Conservation (phyloP, 1,284 basidiomycete species). For the Ustilago lituana region DNA sequence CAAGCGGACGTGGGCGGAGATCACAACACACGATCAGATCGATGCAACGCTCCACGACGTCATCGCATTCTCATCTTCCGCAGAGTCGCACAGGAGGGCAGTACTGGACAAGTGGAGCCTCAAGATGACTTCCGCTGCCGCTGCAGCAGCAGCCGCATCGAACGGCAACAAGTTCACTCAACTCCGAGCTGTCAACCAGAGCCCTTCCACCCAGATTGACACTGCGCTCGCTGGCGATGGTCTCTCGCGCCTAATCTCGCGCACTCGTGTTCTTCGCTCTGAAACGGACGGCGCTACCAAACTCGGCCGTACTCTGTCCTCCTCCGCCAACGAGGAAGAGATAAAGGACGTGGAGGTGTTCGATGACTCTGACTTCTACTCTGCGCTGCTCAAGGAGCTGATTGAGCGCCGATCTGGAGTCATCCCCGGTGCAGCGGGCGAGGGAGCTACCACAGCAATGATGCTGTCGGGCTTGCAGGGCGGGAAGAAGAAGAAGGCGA, state of each 20-base stretch:
- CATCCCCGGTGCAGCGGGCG: not conserved
- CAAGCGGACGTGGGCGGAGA: constrained; percentile 27
- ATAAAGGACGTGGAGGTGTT: constrained; percentile 53
- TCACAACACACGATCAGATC: constrained; percentile 33
- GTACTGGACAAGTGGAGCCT: constrained; percentile 56
- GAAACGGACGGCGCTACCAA: constrained; percentile 26
- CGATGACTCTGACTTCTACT: constrained; percentile 66
- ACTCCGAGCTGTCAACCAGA: constrained; percentile 59
- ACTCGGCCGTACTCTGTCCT: constrained; percentile 5
- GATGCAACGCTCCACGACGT: constrained; percentile 33
- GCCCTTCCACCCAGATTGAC: constrained; percentile 53
- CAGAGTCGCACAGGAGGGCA: constrained; percentile 24
- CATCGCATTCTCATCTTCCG: constrained; percentile 17
- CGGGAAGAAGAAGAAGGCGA: constrained; percentile 48
- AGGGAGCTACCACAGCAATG: constrained; percentile 26
- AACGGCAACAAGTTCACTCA: constrained; percentile 40
- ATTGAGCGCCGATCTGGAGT: constrained; percentile 53
- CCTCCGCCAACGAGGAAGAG: not conserved
- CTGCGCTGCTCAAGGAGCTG: constrained; percentile 59
- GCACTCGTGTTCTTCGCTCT: constrained; percentile 55
- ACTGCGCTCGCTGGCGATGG: constrained; percentile 55
- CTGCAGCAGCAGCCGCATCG: constrained; percentile 33
- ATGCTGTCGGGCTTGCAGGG: constrained; percentile 16
- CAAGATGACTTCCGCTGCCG: constrained; percentile 46
- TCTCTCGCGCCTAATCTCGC: constrained; percentile 50